Base-by-base conservation (phyloP, 192 early-diverging fungal genomes). In the Coemansia sp. region DNA sequence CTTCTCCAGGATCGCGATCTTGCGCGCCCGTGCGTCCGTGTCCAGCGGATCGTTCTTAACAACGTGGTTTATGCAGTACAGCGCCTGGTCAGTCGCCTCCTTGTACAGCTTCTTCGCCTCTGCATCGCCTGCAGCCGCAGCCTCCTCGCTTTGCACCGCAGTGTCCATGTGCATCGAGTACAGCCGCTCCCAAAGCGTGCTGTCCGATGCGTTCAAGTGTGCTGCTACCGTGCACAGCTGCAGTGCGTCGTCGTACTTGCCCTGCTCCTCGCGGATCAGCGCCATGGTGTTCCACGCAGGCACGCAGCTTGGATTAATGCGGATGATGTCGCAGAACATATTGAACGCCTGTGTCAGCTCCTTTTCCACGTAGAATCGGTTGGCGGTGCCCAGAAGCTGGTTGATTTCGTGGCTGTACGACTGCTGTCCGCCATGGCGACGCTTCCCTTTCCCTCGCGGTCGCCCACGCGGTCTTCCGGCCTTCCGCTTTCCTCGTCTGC, bases 271-370 rank as follows among this genome's bases (percentile, higher is more conserved):
- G 63, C 95, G 92, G 31, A 96, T 88, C 59, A 95, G 80, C 51
- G 92, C 96, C 70, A 97, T 86, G 2, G 90, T 91, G 58, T 84
- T 84, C 97, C 97, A 99, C 16, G 94, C 95, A 30, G 86, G 76
- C 58, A 86, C 86, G 2, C 88, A 86, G 59, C 85, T 90, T 15
- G 88, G 88, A 30, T 90, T 84, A 3, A 82, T 65, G 23, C 87
- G 86, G 58, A 99, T 92, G 16, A 94, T 80, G 56, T 91, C 88
- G 66, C 94, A 90, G 29, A 93, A 85, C 9, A 87, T 49, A n/a
- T 87, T 73, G 31, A 94, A 87, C 2, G 95, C 94, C 30, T 80
- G 63, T 18, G 71, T 75, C 69, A 92, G 89, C 3, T 96, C 83
- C 51, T 81, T 82, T 12, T 79, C 68, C 3, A 90, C 85, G 64